phyloP scores from a whole-genome alignment of 2,329 filamentous ascomycete genomes.

The Penicillium olsonii region DNA sequence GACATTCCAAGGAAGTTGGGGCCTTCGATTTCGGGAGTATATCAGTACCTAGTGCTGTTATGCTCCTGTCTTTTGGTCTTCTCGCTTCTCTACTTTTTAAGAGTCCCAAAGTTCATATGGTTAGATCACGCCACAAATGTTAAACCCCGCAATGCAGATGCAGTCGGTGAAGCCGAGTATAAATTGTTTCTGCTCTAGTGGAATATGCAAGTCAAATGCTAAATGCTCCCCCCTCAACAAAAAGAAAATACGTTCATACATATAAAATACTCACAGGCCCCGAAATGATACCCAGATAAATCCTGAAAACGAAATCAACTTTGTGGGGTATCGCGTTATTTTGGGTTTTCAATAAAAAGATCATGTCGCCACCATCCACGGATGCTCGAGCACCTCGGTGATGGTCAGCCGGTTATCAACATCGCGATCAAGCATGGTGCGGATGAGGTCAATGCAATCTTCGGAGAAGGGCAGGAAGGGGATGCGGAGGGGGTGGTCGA shows the following conservation, averaged over 20 bases:
- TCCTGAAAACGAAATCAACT: constrained; percentile 22
- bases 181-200: constrained; percentile 1
- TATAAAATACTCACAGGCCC: constrained; percentile 1
- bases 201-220: constrained; percentile 9
- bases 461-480: constrained; percentile 70
- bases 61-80: too few relatives aligned
- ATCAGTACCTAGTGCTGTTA: too few relatives aligned
- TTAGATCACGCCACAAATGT: background rate
- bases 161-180: background rate
- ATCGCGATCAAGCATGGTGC: constrained; percentile 88
- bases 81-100: too few relatives aligned
- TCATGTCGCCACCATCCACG: constrained; percentile 62
- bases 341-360: constrained; percentile 9
- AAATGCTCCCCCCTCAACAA: constrained; percentile 1
- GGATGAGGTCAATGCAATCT: constrained; percentile 87
- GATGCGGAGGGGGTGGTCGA: constrained; percentile 91
- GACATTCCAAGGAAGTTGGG: too few relatives aligned
- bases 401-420: constrained; percentile 83
- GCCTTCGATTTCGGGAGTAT: too few relatives aligned
- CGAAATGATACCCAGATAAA: constrained; percentile 11
- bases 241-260: background rate
- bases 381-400: constrained; percentile 80
- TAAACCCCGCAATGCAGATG: constrained; percentile 5
- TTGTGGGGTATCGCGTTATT: constrained; percentile 30
- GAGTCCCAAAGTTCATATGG: too few relatives aligned